Percentiles rank a stretch among this genome's conserved stretches.
These are phyloP conservation scores for Astragalus membranaceus DNA, from an alignment of 306 rosid species.

Conservation along the genomic window DNA sequence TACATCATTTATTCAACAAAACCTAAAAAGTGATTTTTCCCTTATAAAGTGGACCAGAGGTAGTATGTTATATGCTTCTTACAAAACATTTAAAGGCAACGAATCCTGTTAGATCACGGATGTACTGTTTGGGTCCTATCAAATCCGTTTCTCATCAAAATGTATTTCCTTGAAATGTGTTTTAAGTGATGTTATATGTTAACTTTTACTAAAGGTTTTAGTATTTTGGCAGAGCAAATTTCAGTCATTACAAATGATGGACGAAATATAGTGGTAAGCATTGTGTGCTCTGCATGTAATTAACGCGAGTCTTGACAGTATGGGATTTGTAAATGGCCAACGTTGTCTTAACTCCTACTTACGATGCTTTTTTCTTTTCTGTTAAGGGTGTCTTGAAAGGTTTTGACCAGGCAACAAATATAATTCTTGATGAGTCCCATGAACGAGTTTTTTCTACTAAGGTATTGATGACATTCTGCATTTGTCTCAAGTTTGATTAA, in stretches of 20 bases:
- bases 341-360: not conserved
- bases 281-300: not conserved
- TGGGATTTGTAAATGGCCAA: not conserved
- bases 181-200: not conserved
- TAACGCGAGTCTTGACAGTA: not conserved
- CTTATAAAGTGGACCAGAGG: too few species aligned
- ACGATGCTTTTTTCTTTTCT: not conserved
- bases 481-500: not conserved
- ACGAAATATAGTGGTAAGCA: slow-evolving; percentile 49
- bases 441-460: slow-evolving; percentile 91
- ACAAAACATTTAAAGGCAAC: not conserved
- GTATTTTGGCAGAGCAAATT: slow-evolving; percentile 55
- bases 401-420: slow-evolving; percentile 91
- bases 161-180: not conserved
- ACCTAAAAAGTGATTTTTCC: too few species aligned
- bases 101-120: not conserved
- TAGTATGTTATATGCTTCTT: not conserved
- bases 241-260: slow-evolving; percentile 93
- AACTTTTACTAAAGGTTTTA: not conserved
- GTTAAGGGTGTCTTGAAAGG: slow-evolving; percentile 78
- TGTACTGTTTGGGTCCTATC: too few species aligned
- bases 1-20: too few species aligned
- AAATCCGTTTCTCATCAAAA: not conserved
- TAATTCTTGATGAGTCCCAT: slow-evolving; percentile 88
- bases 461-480: slow-evolving; percentile 34